Conservation (phyloP, 129 eudicot species). For the Flaveria linearis region DNA sequence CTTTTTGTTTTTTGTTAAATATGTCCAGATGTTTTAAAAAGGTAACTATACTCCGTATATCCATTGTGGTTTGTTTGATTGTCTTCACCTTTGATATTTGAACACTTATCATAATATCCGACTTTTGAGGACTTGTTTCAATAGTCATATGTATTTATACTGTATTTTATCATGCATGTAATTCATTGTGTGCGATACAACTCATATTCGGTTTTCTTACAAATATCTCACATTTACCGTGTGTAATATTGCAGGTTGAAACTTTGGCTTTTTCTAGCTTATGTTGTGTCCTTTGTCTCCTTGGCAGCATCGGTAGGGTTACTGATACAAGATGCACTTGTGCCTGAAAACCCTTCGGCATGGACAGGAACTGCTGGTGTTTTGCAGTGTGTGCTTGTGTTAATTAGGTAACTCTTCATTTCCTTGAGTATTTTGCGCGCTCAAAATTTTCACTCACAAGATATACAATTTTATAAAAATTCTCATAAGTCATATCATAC, state of each 20-base stretch:
- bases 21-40: not conserved
- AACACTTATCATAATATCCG: not conserved
- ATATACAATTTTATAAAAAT: not conserved
- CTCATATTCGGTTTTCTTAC: not conserved
- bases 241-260: conserved; percentile 67
- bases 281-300: conserved; percentile 89
- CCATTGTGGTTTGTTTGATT: not conserved
- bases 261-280: conserved; percentile 97
- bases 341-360: conserved; percentile 76
- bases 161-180: not conserved
- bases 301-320: conserved; percentile 97
- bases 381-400: conserved; percentile 88
- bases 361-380: conserved; percentile 99
- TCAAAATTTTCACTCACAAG: conserved; percentile 1
- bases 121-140: not conserved
- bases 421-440: not conserved
- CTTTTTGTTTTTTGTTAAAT: too few relatives aligned
- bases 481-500: not conserved
- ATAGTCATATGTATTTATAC: not conserved
- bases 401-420: conserved; percentile 57
- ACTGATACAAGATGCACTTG: conserved; percentile 85
- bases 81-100: not conserved
- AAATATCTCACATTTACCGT: conserved; percentile 11
- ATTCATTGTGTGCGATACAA: not conserved
- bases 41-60: not conserved